Evolutionary conservation across 208 protist genomes (phyloP), one percentile per base, ranked within the genome.

Genomic region (Jaenimonas drosophilae): DNA sequence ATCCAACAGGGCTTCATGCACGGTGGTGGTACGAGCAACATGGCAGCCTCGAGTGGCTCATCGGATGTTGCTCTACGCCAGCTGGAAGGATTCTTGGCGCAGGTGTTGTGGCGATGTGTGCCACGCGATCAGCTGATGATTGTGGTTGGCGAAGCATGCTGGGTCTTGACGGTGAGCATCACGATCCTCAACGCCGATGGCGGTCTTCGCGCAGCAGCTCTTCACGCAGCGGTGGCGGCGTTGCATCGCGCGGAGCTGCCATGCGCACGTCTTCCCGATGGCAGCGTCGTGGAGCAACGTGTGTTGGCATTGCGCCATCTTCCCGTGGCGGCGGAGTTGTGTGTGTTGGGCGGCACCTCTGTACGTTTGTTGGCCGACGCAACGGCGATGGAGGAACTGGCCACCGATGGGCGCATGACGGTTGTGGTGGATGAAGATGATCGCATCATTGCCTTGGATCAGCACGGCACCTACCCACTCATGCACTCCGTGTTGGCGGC

Each of bases 161-260:
- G 86, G 82, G 74, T 91, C 36, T 62, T 94, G 17, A 70, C 61
- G 16, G 60, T 89, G 19, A 66, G 56, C 36, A 19, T 91, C 32
- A 70, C 68, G 42, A 54, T 90, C 34, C 47, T 90, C 16, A 76
- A 76, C 49, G 75, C 71, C 3, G 86, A 94, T 52, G 86, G 86
- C 3, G 68, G 76, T 3, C 57, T 94, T 23, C 74, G 72, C 14
- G 71, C 72, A 11, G 55, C 58, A 11, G 57, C 61, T 1, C 64
- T 94, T 40, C 77, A 87, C 52, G 74, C 78, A 19, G 64, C 62
- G 12, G 60, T 85, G 24, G 80, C 78, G 0, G 80, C 81, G 3
- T 51, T 94, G 31, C 62, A 80, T 32, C 19, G 64, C 4, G 40
- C 90, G 25, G 38, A 30, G 24, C 56, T 94, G 31, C 85, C 85